Base-by-base conservation (phyloP, 257 asterid genomes). In the Lycium barbarum region DNA sequence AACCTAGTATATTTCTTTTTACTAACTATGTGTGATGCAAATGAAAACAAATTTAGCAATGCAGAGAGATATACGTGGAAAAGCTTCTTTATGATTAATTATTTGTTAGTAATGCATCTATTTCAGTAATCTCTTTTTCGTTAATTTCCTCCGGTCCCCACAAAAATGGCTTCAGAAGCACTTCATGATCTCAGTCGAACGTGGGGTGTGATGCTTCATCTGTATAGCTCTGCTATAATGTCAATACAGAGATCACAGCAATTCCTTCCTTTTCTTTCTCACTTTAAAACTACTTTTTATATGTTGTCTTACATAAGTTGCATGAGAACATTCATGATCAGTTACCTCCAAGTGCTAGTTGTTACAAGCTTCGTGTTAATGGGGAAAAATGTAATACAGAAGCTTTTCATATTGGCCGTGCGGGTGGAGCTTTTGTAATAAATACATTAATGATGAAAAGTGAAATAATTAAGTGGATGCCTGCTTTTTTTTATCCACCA, bases 341-440 rank as follows among this genome's bases (percentile, higher is more conserved):
- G 57, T 81, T 11, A 81, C 57, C 57, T 81, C 57, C 84, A 61
- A 57, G 74, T 81, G 74, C 74, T 36, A n/a, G 76, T 15, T 38
- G 72, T 38, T 18, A 81, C 57, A 81, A n/a, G 14, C 40, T 38
- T 58, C 1, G 57, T 51, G 81, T 26, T 51, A 76, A 62, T 38
- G 35, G 38, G 35, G 7, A 0, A 20, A 35, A 40, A 61, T 63
- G 36, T 62, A 81, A 81, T 59, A 62, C 4, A 62, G 72, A 58
- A 81, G 71, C 45, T 49, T 3, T 66, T 22, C 76, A 14, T 33
- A 70, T 15, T 70, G 82, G 82, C 59, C 84, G 84, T 81, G 84
- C 84, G 84, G 72, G 57, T 81, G 84, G 84, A 81, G 84, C 33
- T 62, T 62, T 62, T 62, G 74, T 62, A 66, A 81, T 81, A 45